Evolutionary conservation across 2,329 filamentous ascomycete genomes (phyloP), one percentile per base, ranked within the genome.

Genomic region (Neofusicoccum ribis): DNA sequence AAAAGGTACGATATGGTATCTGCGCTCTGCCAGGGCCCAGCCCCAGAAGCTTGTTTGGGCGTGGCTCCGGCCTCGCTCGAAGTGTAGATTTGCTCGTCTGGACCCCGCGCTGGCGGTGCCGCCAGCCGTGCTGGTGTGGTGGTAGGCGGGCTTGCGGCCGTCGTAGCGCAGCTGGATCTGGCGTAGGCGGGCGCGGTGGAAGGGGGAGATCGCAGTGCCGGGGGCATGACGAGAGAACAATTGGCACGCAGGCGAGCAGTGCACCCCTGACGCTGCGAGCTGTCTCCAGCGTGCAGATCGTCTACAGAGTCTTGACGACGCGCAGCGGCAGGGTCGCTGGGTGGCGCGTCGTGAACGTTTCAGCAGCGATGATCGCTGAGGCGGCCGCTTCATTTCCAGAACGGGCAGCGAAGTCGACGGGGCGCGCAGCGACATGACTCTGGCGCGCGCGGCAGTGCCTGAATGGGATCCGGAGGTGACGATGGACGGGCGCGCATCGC

Each of bases 251-350:
- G 52, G 52, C 54, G 54, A 59, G 54, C 54, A 43, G 54, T 60
- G 41, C 56, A 47, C 56, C 56, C 56, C 56, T 60, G 56, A 60
- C 43, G 43, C 43, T 47, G 23, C 20, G 43, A 8, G 56, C 20
- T 44, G 56, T 47, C 54, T 43, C 54, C 54, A 59, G 17, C 37
- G n/a, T 46, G 54, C 54, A 59, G 54, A 59, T 59, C 54, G 54
- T 36, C 23, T 37, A 23, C 31, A 60, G 41, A 31, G 56, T 46
- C 43, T 17, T 47, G 56, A 17, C n/a, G 20, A 23, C 31, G 23
- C 41, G 17, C 23, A 3, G 27, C 37, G 54, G 23, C 20, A 43
- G 54, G 54, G 39, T 37, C 54, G 41, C 54, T 27, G 15, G 54
- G 36, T 59, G 54, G 54, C 54, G 54, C 39, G 54, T n/a, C 47